phyloP scores from a whole-genome alignment of 352 stramenopile genomes.

The Phytophthora sansomeana region DNA sequence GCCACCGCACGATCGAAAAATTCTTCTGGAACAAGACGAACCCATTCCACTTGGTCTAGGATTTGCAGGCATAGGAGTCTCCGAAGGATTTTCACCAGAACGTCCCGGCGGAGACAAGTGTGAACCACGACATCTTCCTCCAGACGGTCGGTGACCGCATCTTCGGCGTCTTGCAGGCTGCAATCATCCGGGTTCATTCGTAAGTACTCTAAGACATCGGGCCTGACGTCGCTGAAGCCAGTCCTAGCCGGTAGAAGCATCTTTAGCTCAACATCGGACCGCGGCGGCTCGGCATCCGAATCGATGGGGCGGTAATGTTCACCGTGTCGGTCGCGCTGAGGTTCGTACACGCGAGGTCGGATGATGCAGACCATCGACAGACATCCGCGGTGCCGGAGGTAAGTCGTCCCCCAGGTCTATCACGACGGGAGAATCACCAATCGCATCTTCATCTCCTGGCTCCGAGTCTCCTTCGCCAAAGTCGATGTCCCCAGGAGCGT shows the following conservation, averaged over 20 bases:
- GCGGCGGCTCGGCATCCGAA: not conserved
- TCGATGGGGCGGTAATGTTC: not conserved
- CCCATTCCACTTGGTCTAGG: not conserved
- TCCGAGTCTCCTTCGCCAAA: too few relatives aligned
- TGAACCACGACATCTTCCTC: not conserved
- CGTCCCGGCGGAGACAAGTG: not conserved
- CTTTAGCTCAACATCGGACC: not conserved
- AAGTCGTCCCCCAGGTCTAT: too few relatives aligned
- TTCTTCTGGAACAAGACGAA: not conserved
- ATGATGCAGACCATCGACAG: not conserved
- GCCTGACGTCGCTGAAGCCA: not conserved
- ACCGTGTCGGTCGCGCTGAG: not conserved
- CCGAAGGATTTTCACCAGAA: not conserved
- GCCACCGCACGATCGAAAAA: not conserved
- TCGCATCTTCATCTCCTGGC: too few relatives aligned
- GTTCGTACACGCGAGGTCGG: not conserved
- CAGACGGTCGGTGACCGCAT: not conserved
- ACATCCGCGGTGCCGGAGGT: too few relatives aligned
- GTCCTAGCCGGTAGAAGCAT: not conserved
- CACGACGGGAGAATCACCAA: too few relatives aligned
- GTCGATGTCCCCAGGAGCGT: too few relatives aligned
- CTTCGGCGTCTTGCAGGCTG: not conserved
- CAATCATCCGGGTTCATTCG: not conserved
- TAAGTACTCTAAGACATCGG: not conserved
- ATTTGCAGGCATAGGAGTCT: not conserved